Evolutionary conservation across 805 yeast genomes (phyloP).

Genomic region (Sugiyamaella floridensis): DNA sequence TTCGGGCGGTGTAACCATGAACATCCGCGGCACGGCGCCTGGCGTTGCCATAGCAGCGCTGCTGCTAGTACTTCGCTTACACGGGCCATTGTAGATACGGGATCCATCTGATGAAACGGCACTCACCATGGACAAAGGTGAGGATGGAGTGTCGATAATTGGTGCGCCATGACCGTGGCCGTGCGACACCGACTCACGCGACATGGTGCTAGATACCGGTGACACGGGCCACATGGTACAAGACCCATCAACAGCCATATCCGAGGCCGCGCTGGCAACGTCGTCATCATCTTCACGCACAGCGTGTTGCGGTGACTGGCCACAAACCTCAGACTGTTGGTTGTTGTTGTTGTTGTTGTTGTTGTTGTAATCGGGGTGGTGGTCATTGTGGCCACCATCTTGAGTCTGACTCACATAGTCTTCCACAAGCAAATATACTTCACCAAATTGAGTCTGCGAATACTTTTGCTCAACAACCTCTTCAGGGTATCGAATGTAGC

Average conservation of each 20-base stretch:
- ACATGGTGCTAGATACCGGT: conserved; percentile 1
- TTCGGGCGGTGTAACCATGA: not conserved
- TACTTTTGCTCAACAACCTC: conserved; percentile 17
- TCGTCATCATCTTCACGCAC: not conserved
- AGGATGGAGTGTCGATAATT: not conserved
- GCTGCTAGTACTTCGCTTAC: not conserved
- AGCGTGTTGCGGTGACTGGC: not conserved
- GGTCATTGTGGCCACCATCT: not conserved
- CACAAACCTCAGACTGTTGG: not conserved
- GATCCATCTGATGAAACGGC: not conserved
- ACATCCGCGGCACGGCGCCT: not conserved
- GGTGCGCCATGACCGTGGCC: not conserved
- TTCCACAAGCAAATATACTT: conserved; percentile 3
- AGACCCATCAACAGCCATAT: not conserved
- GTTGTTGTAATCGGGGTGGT: too few relatives aligned
- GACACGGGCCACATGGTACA: conserved; percentile 1
- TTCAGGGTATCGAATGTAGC: conserved; percentile 11
- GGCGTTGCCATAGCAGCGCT: not conserved
- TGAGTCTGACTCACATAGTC: conserved; percentile 1
- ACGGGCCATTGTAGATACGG: not conserved
- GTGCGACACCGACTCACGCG: not conserved
- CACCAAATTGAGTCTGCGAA: conserved; percentile 7
- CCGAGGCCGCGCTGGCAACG: not conserved
- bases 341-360: too few relatives aligned
- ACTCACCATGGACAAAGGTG: not conserved